Evolutionary conservation across 495 filamentous ascomycete genomes (phyloP), one percentile per base, ranked within the genome.

Genomic region (Stereocaulon alpinum): DNA sequence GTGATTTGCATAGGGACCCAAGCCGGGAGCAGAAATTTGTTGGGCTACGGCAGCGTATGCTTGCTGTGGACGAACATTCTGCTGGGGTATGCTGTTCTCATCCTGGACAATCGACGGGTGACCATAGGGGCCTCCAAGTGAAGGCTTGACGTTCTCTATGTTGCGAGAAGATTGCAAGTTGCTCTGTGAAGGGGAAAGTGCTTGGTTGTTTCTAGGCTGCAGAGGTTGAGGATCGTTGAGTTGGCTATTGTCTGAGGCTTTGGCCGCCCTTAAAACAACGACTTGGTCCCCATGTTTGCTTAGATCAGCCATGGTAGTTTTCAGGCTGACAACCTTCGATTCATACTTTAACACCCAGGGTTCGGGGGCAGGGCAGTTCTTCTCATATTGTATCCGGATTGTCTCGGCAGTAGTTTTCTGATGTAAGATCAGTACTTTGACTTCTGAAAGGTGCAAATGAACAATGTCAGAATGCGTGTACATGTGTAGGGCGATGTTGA

Each of bases 341-440:
- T 61, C 58, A n/a, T 61, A 42, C 52, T 58, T 61, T 9, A 73
- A 59, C 17, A 53, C 32, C 52, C 66, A 64, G 1, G 59, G 9
- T 12, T 59, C 52, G 2, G 43, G 30, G 9, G 50, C 29, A 7
- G 55, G 51, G 32, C 45, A 66, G 15, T 53, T 58, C 37, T 63
- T 65, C 37, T 49, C 29, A 55, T 72, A 74, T 17, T 66, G 61
- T 4, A 66, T 45, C 2, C 59, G 37, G 7, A 76, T 48, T 11
- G 52, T 68, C 6, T 60, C 34, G n/a, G 72, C 43, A 0, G 64
- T 61, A 10, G 71, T 70, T 68, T 68, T 74, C 72, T 76, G 57
- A 22, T 24, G 32, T 5, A 1, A 20, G 11, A 27, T 56, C 55
- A 52, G 49, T 1, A 18, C 30, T 37, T 18, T 2, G 1, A 6